Evolutionary conservation across 108 stramenopile genomes (phyloP).

Genomic region (Nitzschia sp.): DNA sequence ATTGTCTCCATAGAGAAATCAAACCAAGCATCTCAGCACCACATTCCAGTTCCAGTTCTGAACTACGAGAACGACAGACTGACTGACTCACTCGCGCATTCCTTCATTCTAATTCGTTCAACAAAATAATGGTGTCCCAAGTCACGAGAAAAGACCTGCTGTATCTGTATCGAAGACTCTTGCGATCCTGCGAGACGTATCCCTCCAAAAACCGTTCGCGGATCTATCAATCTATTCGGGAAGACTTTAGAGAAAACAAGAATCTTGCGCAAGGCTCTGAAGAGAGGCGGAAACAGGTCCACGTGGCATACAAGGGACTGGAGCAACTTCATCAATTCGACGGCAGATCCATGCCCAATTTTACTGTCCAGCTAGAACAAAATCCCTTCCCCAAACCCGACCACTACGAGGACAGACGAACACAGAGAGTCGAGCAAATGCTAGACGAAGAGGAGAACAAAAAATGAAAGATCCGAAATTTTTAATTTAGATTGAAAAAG

Average conservation of each 20-base stretch:
- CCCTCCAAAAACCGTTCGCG: slow-evolving; percentile 72
- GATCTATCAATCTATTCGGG: slow-evolving; percentile 77
- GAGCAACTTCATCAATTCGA: slow-evolving; percentile 78
- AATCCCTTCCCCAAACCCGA: slow-evolving; percentile 85
- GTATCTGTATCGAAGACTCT: slow-evolving; percentile 61
- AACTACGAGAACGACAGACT: too few species aligned
- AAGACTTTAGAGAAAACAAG: slow-evolving; percentile 73
- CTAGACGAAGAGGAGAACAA: slow-evolving; percentile 11
- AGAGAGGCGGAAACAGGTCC: slow-evolving; percentile 60
- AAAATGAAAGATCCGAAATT: background rate
- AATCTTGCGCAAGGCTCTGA: slow-evolving; percentile 43
- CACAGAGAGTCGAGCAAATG: slow-evolving; percentile 23
- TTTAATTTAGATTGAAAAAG: too few species aligned
- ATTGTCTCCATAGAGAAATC: too few species aligned
- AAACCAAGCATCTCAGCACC: too few species aligned
- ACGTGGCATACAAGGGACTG: slow-evolving; percentile 79
- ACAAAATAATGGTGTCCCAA: too few species aligned
- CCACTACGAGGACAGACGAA: slow-evolving; percentile 34
- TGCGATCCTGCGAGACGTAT: slow-evolving; percentile 70
- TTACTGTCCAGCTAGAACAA: slow-evolving; percentile 76
- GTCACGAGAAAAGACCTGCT: slow-evolving; percentile 41
- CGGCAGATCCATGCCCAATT: slow-evolving; percentile 53
- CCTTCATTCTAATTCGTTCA: too few species aligned
- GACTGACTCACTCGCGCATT: too few species aligned
- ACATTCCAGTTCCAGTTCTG: too few species aligned